A percentile compares a stretch with the other conserved stretches of the same genome.
Conservation (phyloP, 1,284 basidiomycete species). For the Agaricales sp. region DNA sequence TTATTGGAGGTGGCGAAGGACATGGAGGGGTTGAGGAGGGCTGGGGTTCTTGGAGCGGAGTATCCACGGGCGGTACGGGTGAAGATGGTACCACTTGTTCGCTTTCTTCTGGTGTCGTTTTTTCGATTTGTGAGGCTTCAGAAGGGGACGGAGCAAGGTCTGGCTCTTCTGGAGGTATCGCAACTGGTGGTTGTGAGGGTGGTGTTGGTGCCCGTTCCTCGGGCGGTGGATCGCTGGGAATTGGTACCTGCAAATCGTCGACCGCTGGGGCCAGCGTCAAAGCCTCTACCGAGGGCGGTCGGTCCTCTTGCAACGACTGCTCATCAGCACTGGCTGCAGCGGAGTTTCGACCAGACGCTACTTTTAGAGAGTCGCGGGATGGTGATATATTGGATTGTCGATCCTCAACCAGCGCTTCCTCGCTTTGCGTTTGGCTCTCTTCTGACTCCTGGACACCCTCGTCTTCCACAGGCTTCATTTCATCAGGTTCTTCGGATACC, state of each 20-base stretch:
- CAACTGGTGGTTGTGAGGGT: too few species aligned
- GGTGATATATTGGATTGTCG: too few species aligned
- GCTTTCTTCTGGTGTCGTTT: neutral
- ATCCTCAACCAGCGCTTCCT: neutral
- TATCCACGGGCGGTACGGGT: too few species aligned
- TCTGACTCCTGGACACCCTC: too few species aligned
- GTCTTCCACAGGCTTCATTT: neutral
- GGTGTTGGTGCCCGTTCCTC: too few species aligned
- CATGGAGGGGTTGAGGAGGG: slow-evolving; percentile 4
- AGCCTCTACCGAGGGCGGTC: neutral
- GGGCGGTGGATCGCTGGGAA: neutral
- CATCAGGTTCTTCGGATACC: neutral
- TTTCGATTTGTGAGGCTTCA: neutral
- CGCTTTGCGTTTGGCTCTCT: neutral
- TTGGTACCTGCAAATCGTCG: neutral
- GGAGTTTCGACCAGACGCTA: too few species aligned
- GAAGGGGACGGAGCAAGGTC: too few species aligned
- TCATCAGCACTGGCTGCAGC: too few species aligned
- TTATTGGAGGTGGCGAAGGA: slow-evolving; percentile 4
- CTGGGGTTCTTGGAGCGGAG: neutral
- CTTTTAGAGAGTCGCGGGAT: too few species aligned
- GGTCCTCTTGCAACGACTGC: too few species aligned
- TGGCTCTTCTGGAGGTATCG: too few species aligned
- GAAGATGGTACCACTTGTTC: neutral
- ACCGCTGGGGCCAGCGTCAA: neutral